A percentile compares a stretch with the other conserved stretches of the same genome.
Conservation (phyloP, 2,329 filamentous ascomycete genomes). For the Thielaviopsis ethacetica region DNA sequence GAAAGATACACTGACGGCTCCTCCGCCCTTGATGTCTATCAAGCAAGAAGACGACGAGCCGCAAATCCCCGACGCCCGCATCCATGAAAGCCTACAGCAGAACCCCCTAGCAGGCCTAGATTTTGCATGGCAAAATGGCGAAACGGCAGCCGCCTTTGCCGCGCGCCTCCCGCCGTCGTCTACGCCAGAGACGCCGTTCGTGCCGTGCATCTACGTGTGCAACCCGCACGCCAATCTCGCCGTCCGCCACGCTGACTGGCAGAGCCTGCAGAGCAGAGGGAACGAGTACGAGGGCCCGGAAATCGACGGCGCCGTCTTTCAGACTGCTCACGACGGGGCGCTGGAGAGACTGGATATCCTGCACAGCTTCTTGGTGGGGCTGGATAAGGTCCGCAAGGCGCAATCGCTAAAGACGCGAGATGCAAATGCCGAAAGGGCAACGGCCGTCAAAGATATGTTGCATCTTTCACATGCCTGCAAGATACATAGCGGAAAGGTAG, state of each 20-base stretch:
- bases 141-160: conserved; percentile 50
- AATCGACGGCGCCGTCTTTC: conserved; percentile 28
- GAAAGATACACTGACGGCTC: conserved; percentile 17
- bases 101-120: conserved; percentile 41
- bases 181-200: conserved; percentile 28
- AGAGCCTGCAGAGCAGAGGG: conserved; percentile 24
- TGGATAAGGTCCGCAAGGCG: conserved; percentile 22
- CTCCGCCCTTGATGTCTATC: conserved; percentile 2
- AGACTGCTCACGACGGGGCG: conserved; percentile 35
- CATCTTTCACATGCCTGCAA: conserved; percentile 40
- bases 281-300: conserved; percentile 34
- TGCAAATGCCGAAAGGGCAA: conserved; percentile 32
- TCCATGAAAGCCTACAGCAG: conserved; percentile 28
- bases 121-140: conserved; percentile 45
- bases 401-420: conserved; percentile 25
- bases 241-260: conserved; percentile 19
- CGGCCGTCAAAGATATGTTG: conserved; percentile 38
- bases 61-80: background rate
- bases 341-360: conserved; percentile 31
- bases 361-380: conserved; percentile 30
- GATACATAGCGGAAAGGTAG: conserved; percentile 51
- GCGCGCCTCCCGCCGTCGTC: conserved; percentile 49
- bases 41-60: background rate
- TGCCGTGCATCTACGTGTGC: conserved; percentile 57
- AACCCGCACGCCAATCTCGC: conserved; percentile 38